Evolutionary conservation across 2,329 filamentous ascomycete genomes (phyloP).

Genomic region (Dactylellina cionopaga): DNA sequence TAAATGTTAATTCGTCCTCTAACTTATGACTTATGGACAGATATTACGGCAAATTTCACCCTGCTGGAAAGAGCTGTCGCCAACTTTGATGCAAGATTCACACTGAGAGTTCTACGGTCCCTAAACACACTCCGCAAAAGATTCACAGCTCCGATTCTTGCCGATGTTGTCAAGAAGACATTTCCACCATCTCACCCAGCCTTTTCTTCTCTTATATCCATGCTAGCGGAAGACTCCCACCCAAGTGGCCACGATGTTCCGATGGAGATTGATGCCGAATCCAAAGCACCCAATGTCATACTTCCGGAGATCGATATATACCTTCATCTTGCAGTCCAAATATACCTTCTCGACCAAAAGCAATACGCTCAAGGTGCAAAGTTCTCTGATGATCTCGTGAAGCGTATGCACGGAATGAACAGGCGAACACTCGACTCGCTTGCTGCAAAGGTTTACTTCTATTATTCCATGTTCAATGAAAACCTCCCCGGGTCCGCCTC

Average conservation of each 20-base stretch:
- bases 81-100: constrained; percentile 94
- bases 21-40: constrained; percentile 63
- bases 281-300: constrained; percentile 73
- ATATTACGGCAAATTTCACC: constrained; percentile 93
- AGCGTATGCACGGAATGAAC: constrained; percentile 87
- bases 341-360: constrained; percentile 87
- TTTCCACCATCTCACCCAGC: constrained; percentile 75
- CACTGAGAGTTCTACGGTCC: constrained; percentile 89
- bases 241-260: constrained; percentile 69
- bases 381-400: constrained; percentile 84
- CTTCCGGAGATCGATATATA: constrained; percentile 90
- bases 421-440: constrained; percentile 92
- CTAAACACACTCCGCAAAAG: constrained; percentile 96
- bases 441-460: constrained; percentile 96
- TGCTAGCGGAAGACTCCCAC: constrained; percentile 65
- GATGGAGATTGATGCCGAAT: constrained; percentile 79
- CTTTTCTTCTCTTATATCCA: constrained; percentile 75
- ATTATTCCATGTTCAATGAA: constrained; percentile 95
- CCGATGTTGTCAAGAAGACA: constrained; percentile 81
- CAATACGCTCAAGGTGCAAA: constrained; percentile 80
- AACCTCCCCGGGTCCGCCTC: constrained; percentile 83
- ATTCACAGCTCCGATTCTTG: constrained; percentile 81
- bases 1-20: background rate
- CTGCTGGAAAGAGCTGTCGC: constrained; percentile 90
- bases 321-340: constrained; percentile 84